These are phyloP conservation scores for Fusarium torulosum DNA, from an alignment of 2,329 filamentous ascomycete species.

Conservation along the genomic window DNA sequence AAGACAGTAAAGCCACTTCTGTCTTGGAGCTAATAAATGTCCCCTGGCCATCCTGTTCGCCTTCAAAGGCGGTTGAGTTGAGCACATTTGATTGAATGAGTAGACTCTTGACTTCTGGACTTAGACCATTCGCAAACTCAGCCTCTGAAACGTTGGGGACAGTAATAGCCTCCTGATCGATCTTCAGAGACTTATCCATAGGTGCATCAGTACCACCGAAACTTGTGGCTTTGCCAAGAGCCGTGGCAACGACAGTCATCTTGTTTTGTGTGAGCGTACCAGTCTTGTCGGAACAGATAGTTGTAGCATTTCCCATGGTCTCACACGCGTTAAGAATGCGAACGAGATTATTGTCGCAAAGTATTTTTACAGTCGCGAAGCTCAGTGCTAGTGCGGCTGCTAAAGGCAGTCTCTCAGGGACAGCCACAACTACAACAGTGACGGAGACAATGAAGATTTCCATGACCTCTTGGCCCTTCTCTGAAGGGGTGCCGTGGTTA, in stretches of 20 bases:
- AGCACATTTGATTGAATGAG: slow-evolving; percentile 69
- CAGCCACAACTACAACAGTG: slow-evolving; percentile 75
- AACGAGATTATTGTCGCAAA: slow-evolving; percentile 78
- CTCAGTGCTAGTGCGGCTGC: slow-evolving; percentile 76
- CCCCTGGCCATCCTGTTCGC: slow-evolving; percentile 58
- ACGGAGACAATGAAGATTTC: slow-evolving; percentile 75
- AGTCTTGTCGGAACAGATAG: slow-evolving; percentile 77
- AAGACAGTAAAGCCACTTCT: slow-evolving; percentile 65
- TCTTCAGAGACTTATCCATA: slow-evolving; percentile 41
- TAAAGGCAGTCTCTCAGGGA: slow-evolving; percentile 74
- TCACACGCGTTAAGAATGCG: slow-evolving; percentile 76
- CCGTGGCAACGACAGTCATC: slow-evolving; percentile 80
- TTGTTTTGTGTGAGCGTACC: slow-evolving; percentile 69
- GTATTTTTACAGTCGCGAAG: slow-evolving; percentile 76
- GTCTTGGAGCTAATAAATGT: slow-evolving; percentile 69
- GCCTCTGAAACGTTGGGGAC: slow-evolving; percentile 48
- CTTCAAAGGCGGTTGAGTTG: slow-evolving; percentile 71
- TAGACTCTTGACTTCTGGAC: slow-evolving; percentile 64
- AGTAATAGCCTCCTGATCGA: slow-evolving; percentile 37
- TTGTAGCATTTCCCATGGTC: slow-evolving; percentile 79
- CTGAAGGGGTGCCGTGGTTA: slow-evolving; percentile 61
- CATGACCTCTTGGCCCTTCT: slow-evolving; percentile 71
- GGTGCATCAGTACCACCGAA: slow-evolving; percentile 47
- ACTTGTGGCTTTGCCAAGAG: slow-evolving; percentile 62
- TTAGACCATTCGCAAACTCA: slow-evolving; percentile 44